These are phyloP conservation scores for Paecilomyces variotii DNA, from an alignment of 2,329 filamentous ascomycete species.

Conservation along the genomic window DNA sequence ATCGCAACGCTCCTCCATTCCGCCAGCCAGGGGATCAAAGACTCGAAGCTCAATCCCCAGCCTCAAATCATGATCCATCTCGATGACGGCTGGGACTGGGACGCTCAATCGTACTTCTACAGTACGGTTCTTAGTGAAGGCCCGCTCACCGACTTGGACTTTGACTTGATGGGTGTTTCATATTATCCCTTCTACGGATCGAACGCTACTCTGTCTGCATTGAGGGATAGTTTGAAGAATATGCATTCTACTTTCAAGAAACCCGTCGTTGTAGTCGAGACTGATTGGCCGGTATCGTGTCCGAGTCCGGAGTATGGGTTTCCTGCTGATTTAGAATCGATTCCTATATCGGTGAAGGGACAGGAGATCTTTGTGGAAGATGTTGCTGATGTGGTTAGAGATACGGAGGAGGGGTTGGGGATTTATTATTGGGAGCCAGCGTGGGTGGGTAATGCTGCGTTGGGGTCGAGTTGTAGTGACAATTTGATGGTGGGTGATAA, in stretches of 20 bases:
- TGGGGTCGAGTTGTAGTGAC: constrained; percentile 58
- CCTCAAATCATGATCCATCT: constrained; percentile 68
- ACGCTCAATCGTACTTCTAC: constrained; percentile 59
- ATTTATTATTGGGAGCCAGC: constrained; percentile 69
- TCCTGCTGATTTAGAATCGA: constrained; percentile 50
- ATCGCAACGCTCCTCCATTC: constrained; percentile 58
- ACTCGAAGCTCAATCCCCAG: constrained; percentile 48
- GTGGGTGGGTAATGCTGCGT: constrained; percentile 57
- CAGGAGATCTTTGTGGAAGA: constrained; percentile 55
- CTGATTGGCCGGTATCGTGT: constrained; percentile 61
- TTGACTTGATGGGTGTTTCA: constrained; percentile 63
- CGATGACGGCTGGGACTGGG: constrained; percentile 68
- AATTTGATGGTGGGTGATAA: constrained; percentile 53
- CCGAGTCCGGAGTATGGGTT: constrained; percentile 51
- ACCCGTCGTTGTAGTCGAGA: constrained; percentile 61
- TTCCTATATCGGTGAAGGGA: constrained; percentile 56
- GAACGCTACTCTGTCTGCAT: constrained; percentile 49
- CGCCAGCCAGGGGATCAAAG: constrained; percentile 56
- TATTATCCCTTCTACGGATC: constrained; percentile 66
- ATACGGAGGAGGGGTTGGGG: constrained; percentile 48
- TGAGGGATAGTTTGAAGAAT: constrained; percentile 49
- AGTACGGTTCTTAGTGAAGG: constrained; percentile 47
- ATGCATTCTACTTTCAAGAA: constrained; percentile 58
- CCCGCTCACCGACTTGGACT: constrained; percentile 46
- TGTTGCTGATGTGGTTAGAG: constrained; percentile 50